Conservation (phyloP, 306 rosid species). For the Dryas octopetala region DNA sequence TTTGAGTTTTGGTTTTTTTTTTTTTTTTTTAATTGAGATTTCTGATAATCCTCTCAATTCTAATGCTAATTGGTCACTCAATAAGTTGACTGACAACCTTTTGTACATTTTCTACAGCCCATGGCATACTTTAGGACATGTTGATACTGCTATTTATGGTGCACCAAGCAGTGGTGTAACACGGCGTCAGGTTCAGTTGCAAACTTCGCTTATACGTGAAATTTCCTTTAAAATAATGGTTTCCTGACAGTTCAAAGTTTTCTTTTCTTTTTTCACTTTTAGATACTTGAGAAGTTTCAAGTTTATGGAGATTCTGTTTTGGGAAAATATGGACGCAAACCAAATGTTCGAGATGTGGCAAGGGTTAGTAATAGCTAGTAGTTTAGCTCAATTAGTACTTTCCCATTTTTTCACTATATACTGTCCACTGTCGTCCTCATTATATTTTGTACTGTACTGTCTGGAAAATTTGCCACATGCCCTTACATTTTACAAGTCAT, state of each 20-base stretch:
- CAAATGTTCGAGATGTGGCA: conserved; percentile 72
- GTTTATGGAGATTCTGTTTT: conserved; percentile 82
- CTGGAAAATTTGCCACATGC: neutral
- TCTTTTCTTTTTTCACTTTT: conserved; percentile 7
- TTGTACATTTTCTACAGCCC: conserved; percentile 59
- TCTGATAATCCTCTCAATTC: neutral
- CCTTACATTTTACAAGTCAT: neutral
- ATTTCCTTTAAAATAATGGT: conserved; percentile 20
- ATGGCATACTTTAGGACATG: conserved; percentile 81
- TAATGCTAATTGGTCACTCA: neutral
- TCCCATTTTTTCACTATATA: neutral
- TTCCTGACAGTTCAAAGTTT: neutral
- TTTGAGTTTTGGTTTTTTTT: neutral
- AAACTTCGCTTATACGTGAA: conserved; percentile 31
- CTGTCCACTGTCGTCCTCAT: neutral
- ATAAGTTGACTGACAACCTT: conserved; percentile 19
- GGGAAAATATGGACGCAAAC: conserved; percentile 65
- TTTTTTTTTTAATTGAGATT: neutral
- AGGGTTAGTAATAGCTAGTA: conserved; percentile 51
- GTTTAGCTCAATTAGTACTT: conserved; percentile 3
- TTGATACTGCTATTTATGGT: conserved; percentile 80
- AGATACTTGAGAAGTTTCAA: conserved; percentile 83
- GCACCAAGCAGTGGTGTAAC: conserved; percentile 68
- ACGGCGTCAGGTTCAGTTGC: conserved; percentile 79
- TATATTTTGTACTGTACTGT: neutral